Base-by-base conservation (phyloP, 2,329 filamentous ascomycete species). In the Pleomassaria siparia region DNA sequence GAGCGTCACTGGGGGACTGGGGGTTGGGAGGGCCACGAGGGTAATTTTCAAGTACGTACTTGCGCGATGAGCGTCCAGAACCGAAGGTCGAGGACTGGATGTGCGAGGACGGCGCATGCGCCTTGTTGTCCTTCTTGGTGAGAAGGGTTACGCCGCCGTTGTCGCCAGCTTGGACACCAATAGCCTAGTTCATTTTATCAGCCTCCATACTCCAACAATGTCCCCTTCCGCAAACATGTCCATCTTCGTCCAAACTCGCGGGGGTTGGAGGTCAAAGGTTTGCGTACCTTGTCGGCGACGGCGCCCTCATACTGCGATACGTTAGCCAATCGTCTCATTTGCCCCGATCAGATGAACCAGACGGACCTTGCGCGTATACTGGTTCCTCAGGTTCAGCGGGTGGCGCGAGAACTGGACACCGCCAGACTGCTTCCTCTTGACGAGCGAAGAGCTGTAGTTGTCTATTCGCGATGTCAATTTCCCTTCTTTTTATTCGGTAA, bases 401-500 rank as follows among this genome's bases (percentile, higher is more conserved):
- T 97, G 92, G 67, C 88, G 88, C 65, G 92, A 97, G 83, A 99
- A 91, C 78, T 89, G 88, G 66, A 88, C 80, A 74, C 89, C 88
- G 71, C 89, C 91, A 69, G 80, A 81, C 67, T 78, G 76, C 73
- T 84, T 86, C 80, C 89, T 88, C 87, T 96, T 96, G 74, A 92
- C 88, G 74, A 96, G 86, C 84, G 81, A 96, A 73, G 89, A 79
- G 80, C 95, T 96, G 80, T 90, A 85, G 80, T 78, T 79, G 79
- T 91, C 91, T 96, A 71, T 63, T 43, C 29, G 7, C 29, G 18
- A 33, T 21, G 15, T 4, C 24, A 29, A 4, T 13, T 44, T 24
- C 24, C 13, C 4, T 26, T 18, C 21, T 20, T 21, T 12, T 16
- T 18, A 4, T 20, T n/a, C 32, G 12, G 13, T 16, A 4, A 30